Conservation (phyloP, 805 yeast genomes). For the Debaryomyces tyrocola region DNA sequence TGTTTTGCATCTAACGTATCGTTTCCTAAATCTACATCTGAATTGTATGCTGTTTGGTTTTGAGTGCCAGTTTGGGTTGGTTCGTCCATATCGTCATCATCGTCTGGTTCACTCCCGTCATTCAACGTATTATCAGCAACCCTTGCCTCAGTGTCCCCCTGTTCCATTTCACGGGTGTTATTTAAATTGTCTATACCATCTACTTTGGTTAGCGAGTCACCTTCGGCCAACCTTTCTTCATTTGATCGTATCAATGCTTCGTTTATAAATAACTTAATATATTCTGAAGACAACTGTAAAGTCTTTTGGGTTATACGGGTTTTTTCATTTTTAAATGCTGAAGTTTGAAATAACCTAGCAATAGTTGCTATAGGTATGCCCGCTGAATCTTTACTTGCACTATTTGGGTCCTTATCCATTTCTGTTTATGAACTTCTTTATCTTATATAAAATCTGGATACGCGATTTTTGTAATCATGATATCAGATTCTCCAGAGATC, state of each 20-base stretch:
- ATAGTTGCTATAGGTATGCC: conserved; percentile 27
- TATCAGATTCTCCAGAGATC: no score
- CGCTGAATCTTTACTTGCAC: neutral
- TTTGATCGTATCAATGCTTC: conserved; percentile 62
- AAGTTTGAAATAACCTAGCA: conserved; percentile 52
- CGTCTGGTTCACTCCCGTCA: conserved; percentile 16
- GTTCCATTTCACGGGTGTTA: neutral
- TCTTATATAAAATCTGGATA: neutral
- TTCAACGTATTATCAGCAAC: neutral
- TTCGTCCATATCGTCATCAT: conserved; percentile 14
- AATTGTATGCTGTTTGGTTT: conserved; percentile 11
- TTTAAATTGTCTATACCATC: conserved; percentile 35
- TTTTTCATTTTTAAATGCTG: conserved; percentile 45
- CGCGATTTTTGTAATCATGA: neutral
- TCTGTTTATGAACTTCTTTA: neutral
- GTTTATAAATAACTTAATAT: conserved; percentile 53
- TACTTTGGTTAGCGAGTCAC: conserved; percentile 19
- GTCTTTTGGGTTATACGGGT: conserved; percentile 52
- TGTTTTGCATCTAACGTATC: conserved; percentile 53
- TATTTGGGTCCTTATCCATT: neutral
- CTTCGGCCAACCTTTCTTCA: conserved; percentile 44
- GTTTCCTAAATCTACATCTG: conserved; percentile 13
- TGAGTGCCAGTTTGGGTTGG: conserved; percentile 19
- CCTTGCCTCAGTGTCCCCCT: conserved; percentile 1
- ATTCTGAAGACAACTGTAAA: conserved; percentile 51